Conservation (phyloP, 768 basidiomycete genomes). For the Serpula lacrymans region DNA sequence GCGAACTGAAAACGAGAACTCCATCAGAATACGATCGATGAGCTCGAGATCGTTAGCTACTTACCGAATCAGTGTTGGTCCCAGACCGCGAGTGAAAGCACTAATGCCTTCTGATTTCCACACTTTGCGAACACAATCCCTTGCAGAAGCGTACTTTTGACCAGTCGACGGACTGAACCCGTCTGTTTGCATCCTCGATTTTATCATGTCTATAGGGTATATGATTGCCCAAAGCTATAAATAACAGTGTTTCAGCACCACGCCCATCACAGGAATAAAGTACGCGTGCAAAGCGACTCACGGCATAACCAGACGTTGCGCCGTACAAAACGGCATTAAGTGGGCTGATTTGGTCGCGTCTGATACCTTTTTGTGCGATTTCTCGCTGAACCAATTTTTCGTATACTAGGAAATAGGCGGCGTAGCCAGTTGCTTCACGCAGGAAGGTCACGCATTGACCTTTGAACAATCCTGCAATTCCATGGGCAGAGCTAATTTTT, state of each 20-base stretch:
- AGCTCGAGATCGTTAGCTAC: conserved; percentile 20
- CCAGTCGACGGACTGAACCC: conserved; percentile 72
- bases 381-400: conserved; percentile 89
- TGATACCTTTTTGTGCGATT: conserved; percentile 68
- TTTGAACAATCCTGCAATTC: conserved; percentile 86
- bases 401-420: conserved; percentile 87
- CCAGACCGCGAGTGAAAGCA: conserved; percentile 90
- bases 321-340: conserved; percentile 82
- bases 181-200: conserved; percentile 95
- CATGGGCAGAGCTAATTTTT: conserved; percentile 75
- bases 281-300: too few relatives aligned
- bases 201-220: conserved; percentile 96
- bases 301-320: conserved; percentile 89
- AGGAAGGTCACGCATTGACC: conserved; percentile 87
- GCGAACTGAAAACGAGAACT: conserved; percentile 57
- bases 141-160: conserved; percentile 77
- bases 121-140: conserved; percentile 80
- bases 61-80: conserved; percentile 87
- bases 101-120: conserved; percentile 79
- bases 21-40: conserved; percentile 2
- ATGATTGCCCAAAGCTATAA: conserved; percentile 82
- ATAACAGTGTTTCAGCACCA: conserved; percentile 9
- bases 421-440: conserved; percentile 81
- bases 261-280: neutral
- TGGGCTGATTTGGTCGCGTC: conserved; percentile 74